Base-by-base conservation (phyloP, 768 basidiomycete genomes). In the Lactarius sanguifluus region DNA sequence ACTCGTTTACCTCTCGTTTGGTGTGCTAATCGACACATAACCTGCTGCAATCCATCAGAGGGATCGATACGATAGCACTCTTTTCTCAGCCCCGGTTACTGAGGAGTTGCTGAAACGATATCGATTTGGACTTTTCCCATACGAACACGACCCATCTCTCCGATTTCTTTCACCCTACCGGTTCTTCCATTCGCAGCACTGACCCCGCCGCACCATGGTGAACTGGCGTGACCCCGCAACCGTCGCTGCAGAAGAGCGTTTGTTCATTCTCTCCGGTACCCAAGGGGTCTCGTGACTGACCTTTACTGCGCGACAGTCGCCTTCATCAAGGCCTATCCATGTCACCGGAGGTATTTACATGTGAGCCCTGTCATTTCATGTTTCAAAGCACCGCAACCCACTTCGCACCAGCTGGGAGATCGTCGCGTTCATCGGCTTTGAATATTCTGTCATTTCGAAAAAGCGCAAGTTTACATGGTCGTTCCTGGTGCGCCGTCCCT, bases 281-380 rank as follows among this genome's bases (percentile, higher is more conserved):
- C 2, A 15, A 32, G 30, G 5, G 5, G 5, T 57, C 13, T 43
- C 28, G 18, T 41, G 10, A 57, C 28, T 25, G 36, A 7, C 5
- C n/a, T 6, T 41, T 50, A 20, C 18, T 34, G 34, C 45, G 8
- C 25, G 20, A 28, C 30, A 68, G 67, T 54, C 18, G 40, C 45
- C 23, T 32, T 68, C 9, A 12, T 64, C 55, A 68, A 68, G 68
- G 52, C 28, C 64, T 6, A 15, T 45, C 3, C 61, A 67, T 50
- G 61, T 68, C 23, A 20, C 63, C 13, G 67, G 57, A 20, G 66
- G 68, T 16, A 15, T 69, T 36, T 63, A 69, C 52, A 59, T 69
- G 68, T 67, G n/a, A 56, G 60, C 32, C 32, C 32, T 9, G 32
- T 34, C 32, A 34, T 34, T 34, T 34, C 32, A 34, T 10, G 5